These are phyloP conservation scores for Neonectria neomacrospora DNA, from an alignment of 2,329 filamentous ascomycete genomes.

Conservation along the genomic window DNA sequence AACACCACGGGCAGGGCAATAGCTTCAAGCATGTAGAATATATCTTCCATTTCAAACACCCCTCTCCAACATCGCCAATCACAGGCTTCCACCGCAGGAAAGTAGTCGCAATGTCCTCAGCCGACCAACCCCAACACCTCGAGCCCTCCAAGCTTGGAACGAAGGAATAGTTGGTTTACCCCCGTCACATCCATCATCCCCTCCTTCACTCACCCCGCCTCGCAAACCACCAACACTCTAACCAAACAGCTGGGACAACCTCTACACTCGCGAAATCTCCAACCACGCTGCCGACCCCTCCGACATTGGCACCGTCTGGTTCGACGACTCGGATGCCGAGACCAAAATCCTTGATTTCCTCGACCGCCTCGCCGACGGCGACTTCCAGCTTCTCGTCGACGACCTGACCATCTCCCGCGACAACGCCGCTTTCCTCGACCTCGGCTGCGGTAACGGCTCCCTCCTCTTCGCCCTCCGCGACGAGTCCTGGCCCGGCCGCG, in stretches of 20 bases:
- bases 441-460: conserved; percentile 94
- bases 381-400: conserved; percentile 32
- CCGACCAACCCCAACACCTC: conserved; percentile 69
- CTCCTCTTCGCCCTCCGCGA: conserved; percentile 85
- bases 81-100: background rate
- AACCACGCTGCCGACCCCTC: conserved; percentile 78
- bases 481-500: conserved; percentile 69
- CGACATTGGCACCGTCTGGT: conserved; percentile 94
- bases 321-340: conserved; percentile 91
- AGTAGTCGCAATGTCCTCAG: conserved; percentile 32
- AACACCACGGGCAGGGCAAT: conserved; percentile 19
- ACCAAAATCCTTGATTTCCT: conserved; percentile 80
- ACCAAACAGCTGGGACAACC: conserved; percentile 74
- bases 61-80: background rate
- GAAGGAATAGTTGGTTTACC: conserved; percentile 80
- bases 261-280: conserved; percentile 76
- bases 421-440: conserved; percentile 76
- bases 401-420: conserved; percentile 37
- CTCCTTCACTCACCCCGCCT: conserved; percentile 13
- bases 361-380: conserved; percentile 50
- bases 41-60: conserved; percentile 6
- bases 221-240: background rate
- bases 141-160: conserved; percentile 85
- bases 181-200: background rate
- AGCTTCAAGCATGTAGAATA: conserved; percentile 19